phyloP scores from a whole-genome alignment of 352 stramenopile species.

The Globisporangium takayamanum region DNA sequence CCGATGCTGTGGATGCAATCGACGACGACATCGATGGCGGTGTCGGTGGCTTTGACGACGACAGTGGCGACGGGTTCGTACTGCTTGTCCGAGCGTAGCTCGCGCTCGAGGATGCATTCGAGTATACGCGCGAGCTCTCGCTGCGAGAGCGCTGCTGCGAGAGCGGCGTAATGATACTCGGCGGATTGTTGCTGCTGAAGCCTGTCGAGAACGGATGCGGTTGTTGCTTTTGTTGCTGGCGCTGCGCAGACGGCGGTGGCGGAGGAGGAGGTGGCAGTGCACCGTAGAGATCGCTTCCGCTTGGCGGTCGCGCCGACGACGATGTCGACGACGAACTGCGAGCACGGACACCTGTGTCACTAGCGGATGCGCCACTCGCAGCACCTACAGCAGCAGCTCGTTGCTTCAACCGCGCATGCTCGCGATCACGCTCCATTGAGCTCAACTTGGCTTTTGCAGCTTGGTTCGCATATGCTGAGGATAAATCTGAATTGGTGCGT shows the following conservation, averaged over 20 bases:
- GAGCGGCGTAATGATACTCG: neutral
- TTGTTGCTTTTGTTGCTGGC: conserved; percentile 5
- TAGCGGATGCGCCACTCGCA: conserved; percentile 14
- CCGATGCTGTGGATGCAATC: conserved; percentile 16
- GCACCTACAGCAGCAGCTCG: conserved; percentile 17
- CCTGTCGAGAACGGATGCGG: neutral
- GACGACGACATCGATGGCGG: conserved; percentile 8
- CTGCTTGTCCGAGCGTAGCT: conserved; percentile 3
- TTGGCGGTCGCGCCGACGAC: neutral
- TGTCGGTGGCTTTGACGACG: conserved; percentile 11
- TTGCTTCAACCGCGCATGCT: conserved; percentile 35
- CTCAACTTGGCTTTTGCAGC: too few relatives aligned
- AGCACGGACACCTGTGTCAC: neutral
- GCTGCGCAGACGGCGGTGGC: neutral
- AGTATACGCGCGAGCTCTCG: conserved; percentile 3
- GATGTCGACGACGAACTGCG: neutral
- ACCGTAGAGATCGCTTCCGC: conserved; percentile 9
- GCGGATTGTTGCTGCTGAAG: neutral
- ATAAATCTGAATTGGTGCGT: too few relatives aligned
- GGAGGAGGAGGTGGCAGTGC: conserved; percentile 3
- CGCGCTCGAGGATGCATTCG: conserved; percentile 1
- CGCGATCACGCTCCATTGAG: conserved; percentile 14
- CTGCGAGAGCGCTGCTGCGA: conserved; percentile 3
- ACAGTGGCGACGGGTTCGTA: conserved; percentile 1
- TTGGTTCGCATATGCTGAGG: too few relatives aligned